Conservation (phyloP, 1,139 yeast species). For the Taphrina betulina region DNA sequence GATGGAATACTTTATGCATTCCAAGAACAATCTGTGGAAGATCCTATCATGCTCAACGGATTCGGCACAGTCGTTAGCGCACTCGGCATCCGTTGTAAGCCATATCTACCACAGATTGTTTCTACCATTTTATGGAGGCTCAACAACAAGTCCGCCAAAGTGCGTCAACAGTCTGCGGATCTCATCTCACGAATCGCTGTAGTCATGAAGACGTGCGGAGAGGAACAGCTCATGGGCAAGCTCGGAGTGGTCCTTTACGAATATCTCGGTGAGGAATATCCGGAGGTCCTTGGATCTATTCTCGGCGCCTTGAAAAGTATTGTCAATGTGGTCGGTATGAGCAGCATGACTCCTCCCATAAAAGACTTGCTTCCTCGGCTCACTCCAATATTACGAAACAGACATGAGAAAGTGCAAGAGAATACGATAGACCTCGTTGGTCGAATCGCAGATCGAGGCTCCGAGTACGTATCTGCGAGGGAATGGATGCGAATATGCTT, state of each 20-base stretch:
- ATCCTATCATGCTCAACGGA: constrained; percentile 58
- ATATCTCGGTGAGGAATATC: constrained; percentile 90
- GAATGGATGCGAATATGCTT: constrained; percentile 98
- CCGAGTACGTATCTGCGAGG: constrained; percentile 81
- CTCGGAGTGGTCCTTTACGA: constrained; percentile 80
- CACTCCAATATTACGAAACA: constrained; percentile 85
- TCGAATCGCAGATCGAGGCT: constrained; percentile 75
- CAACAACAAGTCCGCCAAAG: constrained; percentile 68
- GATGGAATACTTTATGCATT: constrained; percentile 84
- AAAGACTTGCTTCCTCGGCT: constrained; percentile 80
- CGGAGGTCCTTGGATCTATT: constrained; percentile 87
- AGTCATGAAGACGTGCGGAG: constrained; percentile 65
- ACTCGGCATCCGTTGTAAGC: constrained; percentile 66
- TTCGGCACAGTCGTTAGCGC: constrained; percentile 67
- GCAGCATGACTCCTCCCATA: constrained; percentile 74
- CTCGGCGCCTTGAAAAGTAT: constrained; percentile 65
- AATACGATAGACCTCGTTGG: constrained; percentile 79
- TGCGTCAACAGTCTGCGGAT: constrained; percentile 85
- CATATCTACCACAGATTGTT: constrained; percentile 72
- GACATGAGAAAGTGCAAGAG: constrained; percentile 91
- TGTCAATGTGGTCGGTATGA: constrained; percentile 55
- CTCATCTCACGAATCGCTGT: constrained; percentile 66
- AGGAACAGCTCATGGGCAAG: constrained; percentile 61
- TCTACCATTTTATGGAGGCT: constrained; percentile 72
- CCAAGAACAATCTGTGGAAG: constrained; percentile 68